A percentile compares a stretch with the other conserved stretches of the same genome.
Conservation (phyloP, 768 basidiomycete species). For the Dentipellis fragilis region DNA sequence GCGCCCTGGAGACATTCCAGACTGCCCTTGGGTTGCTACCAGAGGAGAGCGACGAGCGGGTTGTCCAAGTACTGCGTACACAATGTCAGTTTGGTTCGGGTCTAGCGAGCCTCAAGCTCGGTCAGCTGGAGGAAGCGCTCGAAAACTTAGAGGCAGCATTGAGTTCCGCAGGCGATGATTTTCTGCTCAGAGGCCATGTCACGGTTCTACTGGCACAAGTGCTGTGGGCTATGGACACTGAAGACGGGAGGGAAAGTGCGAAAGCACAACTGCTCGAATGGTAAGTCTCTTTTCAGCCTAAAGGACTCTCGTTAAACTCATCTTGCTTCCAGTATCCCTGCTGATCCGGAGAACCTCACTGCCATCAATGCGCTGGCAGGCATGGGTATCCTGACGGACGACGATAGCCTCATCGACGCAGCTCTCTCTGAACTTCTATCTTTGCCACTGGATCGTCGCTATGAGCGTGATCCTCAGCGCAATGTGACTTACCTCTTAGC, state of each 20-base stretch:
- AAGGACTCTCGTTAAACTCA: not conserved
- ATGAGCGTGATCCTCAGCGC: constrained; percentile 55
- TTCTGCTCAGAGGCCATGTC: constrained; percentile 51
- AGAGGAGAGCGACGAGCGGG: constrained; percentile 27
- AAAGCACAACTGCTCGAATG: constrained; percentile 75
- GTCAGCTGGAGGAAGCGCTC: constrained; percentile 54
- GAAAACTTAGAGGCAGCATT: constrained; percentile 59
- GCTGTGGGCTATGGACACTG: constrained; percentile 73
- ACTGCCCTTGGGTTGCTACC: constrained; percentile 61
- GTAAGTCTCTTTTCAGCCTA: constrained; percentile 30
- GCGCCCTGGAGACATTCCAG: constrained; percentile 61
- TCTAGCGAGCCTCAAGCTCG: constrained; percentile 57
- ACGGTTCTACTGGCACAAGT: constrained; percentile 74
- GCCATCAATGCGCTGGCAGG: constrained; percentile 80
- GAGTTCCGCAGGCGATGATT: constrained; percentile 39
- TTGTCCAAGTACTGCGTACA: constrained; percentile 35
- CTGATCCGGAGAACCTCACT: constrained; percentile 67
- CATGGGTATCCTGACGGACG: constrained; percentile 79
- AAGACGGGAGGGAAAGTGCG: constrained; percentile 68
- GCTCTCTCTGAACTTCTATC: constrained; percentile 73
- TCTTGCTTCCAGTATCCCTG: constrained; percentile 45
- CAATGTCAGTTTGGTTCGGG: constrained; percentile 67
- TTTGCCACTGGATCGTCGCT: constrained; percentile 55
- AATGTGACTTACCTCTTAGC: constrained; percentile 65
- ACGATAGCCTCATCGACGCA: constrained; percentile 76